These are phyloP conservation scores for Leptodontidium sp. DNA, from an alignment of 2,329 filamentous ascomycete genomes.

Conservation along the genomic window DNA sequence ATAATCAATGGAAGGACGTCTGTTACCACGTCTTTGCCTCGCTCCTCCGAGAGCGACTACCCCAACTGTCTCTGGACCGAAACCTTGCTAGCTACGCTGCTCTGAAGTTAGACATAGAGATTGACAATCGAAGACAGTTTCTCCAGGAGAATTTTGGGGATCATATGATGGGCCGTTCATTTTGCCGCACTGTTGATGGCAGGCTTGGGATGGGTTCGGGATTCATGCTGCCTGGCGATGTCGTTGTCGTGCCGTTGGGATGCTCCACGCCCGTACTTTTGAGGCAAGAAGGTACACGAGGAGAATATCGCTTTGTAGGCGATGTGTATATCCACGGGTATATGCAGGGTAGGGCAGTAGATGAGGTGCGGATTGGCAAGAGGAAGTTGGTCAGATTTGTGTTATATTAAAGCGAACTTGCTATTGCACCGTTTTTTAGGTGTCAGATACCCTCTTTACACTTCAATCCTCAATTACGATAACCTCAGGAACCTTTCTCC, in stretches of 20 bases:
- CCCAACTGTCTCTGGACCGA: background rate
- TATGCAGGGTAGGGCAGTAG: conserved; percentile 12
- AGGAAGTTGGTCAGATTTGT: background rate
- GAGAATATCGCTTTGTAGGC: conserved; percentile 13
- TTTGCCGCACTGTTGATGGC: background rate
- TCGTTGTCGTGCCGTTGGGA: background rate
- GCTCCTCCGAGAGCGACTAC: background rate
- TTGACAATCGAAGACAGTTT: conserved; percentile 4
- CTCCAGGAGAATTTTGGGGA: conserved; percentile 6
- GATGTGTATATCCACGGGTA: conserved; percentile 5
- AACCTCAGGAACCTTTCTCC: too few species aligned
- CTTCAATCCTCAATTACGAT: too few species aligned
- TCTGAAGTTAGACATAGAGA: background rate
- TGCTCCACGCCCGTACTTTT: conserved; percentile 12
- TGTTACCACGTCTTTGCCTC: background rate
- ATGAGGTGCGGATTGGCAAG: background rate
- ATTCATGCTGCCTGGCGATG: conserved; percentile 6
- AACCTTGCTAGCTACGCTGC: background rate
- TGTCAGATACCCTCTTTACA: too few species aligned
- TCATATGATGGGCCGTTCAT: conserved; percentile 12
- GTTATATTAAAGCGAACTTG: too few species aligned
- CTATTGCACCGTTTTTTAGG: too few species aligned
- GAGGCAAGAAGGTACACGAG: conserved; percentile 1
- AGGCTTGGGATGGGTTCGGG: conserved; percentile 9
- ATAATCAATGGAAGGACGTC: background rate